Conservation (phyloP, 2,329 filamentous ascomycete species). For the Erysiphe neolycopersici region DNA sequence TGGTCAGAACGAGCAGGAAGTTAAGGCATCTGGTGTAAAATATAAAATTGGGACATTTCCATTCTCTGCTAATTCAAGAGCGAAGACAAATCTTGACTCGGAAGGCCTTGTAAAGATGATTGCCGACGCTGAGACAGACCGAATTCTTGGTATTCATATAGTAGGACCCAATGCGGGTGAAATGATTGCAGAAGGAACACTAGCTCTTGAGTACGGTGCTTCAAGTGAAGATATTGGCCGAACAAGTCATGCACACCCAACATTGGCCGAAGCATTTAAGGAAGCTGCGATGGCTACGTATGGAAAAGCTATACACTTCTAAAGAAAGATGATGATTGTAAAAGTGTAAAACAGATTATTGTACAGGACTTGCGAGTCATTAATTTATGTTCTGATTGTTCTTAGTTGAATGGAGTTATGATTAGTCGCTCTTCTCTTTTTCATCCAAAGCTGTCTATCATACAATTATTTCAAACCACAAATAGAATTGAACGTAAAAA, state of each 20-base stretch:
- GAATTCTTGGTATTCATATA: constrained; percentile 88
- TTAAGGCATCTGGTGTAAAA: constrained; percentile 70
- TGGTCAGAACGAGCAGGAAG: constrained; percentile 85
- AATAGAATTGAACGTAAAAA: too few species aligned
- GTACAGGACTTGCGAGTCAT: too few species aligned
- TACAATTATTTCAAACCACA: too few species aligned
- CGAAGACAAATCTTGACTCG: constrained; percentile 33
- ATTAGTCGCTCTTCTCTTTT: too few species aligned
- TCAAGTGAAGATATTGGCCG: constrained; percentile 83
- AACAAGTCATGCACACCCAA: constrained; percentile 85
- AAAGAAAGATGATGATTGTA: constrained; percentile 13
- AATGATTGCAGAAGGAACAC: constrained; percentile 94
- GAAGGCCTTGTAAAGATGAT: constrained; percentile 96
- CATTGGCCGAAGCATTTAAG: constrained; percentile 85
- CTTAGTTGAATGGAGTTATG: too few species aligned
- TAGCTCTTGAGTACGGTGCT: constrained; percentile 90
- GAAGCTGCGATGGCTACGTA: constrained; percentile 97
- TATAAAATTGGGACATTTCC: constrained; percentile 50
- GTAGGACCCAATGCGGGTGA: constrained; percentile 88
- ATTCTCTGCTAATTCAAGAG: constrained; percentile 1
- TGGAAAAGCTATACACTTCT: constrained; percentile 89
- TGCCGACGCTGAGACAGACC: constrained; percentile 84
- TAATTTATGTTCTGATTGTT: too few species aligned
- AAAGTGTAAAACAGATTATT: too few species aligned
- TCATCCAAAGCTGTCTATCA: too few species aligned